Conservation (phyloP, 768 basidiomycete species). For the Pleurotus tuoliensis region DNA sequence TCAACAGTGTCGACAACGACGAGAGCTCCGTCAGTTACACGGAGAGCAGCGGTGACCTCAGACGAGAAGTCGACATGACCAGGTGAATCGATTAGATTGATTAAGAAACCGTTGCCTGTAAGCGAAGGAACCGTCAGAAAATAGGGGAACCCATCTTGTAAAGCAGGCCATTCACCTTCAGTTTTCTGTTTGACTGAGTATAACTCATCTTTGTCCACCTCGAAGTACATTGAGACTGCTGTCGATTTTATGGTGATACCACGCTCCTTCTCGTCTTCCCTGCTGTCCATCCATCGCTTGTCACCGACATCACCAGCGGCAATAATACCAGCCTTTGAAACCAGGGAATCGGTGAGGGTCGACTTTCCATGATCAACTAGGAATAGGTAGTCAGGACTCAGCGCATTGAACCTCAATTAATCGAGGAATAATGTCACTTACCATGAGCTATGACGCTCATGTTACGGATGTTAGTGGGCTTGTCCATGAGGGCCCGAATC, state of each 20-base stretch:
- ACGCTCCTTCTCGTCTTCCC: conserved; percentile 98
- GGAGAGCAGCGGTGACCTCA: conserved; percentile 98
- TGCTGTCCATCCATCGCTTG: conserved; percentile 94
- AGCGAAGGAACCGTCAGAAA: neutral
- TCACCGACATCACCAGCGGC: conserved; percentile 92
- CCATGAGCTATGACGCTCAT: conserved; percentile 94
- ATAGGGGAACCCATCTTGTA: neutral
- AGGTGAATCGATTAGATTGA: conserved; percentile 99
- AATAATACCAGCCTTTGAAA: conserved; percentile 99
- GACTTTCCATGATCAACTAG: conserved; percentile 99
- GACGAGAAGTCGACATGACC: conserved; percentile 99
- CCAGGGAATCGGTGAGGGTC: conserved; percentile 96
- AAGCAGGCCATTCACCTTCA: conserved; percentile 49
- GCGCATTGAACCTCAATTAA: no score
- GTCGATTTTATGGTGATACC: conserved; percentile 99
- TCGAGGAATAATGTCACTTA: conserved; percentile 19
- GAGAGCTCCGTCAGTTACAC: conserved; percentile 98
- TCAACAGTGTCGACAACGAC: conserved; percentile 99
- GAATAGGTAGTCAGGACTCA: neutral
- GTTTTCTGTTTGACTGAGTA: conserved; percentile 90
- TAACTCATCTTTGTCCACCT: conserved; percentile 88
- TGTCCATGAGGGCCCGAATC: conserved; percentile 85
- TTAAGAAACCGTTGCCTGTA: conserved; percentile 91
- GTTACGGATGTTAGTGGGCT: conserved; percentile 89
- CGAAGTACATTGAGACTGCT: conserved; percentile 99